Conservation (phyloP, 2,329 filamentous ascomycete species). For the Trichoderma sp. region DNA sequence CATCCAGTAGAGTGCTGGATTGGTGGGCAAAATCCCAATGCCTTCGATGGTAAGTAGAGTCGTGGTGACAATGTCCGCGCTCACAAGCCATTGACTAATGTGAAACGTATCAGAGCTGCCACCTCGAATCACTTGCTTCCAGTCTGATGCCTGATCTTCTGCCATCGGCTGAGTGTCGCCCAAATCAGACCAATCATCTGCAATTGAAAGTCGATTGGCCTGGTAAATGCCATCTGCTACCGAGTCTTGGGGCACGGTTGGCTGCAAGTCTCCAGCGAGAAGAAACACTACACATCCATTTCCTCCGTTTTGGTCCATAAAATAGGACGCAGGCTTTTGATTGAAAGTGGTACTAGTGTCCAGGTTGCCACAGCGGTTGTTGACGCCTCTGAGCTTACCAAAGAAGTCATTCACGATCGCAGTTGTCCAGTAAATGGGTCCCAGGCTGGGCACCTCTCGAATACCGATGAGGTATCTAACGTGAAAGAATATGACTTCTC, state of each 20-base stretch:
- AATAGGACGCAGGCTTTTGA: conserved; percentile 28
- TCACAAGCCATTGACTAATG: conserved; percentile 35
- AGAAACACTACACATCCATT: conserved; percentile 35
- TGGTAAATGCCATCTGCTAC: conserved; percentile 33
- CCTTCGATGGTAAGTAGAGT: conserved; percentile 29
- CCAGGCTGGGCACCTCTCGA: conserved; percentile 33
- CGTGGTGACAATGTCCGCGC: conserved; percentile 27
- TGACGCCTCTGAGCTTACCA: conserved; percentile 38
- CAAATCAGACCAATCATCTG: conserved; percentile 33
- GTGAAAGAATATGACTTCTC: conserved; percentile 46
- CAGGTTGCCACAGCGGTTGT: conserved; percentile 38
- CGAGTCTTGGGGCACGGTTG: conserved; percentile 25
- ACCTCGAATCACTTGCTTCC: conserved; percentile 24
- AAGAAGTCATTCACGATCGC: conserved; percentile 43
- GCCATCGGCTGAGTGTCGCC: conserved; percentile 28
- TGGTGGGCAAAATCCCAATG: conserved; percentile 33
- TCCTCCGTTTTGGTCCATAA: conserved; percentile 34
- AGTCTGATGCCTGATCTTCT: conserved; percentile 26
- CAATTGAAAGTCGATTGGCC: conserved; percentile 24
- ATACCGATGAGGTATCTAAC: conserved; percentile 42
- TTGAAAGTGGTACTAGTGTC: conserved; percentile 26
- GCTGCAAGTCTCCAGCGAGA: conserved; percentile 27
- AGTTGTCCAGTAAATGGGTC: conserved; percentile 35
- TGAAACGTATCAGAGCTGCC: conserved; percentile 27
- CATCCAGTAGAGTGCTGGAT: conserved; percentile 36